Conservation (phyloP, 495 filamentous ascomycete species). For the Penicillium cinerascens region DNA sequence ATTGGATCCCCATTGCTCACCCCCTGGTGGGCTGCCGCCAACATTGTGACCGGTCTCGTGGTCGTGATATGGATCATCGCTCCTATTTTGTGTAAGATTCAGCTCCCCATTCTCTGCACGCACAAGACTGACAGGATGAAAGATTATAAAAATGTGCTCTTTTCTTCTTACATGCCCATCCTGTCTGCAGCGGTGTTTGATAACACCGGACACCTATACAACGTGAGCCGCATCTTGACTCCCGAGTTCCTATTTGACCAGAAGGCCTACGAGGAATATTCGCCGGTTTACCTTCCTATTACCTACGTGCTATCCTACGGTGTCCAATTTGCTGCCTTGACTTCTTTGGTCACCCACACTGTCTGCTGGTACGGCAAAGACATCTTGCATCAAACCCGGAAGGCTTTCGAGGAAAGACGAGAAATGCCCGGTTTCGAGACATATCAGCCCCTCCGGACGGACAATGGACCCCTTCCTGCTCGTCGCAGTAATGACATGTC, state of each 20-base stretch:
- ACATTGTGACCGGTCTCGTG: conserved; percentile 76
- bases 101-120: neutral
- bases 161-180: conserved; percentile 73
- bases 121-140: conserved; percentile 2
- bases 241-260: conserved; percentile 69
- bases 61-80: conserved; percentile 80
- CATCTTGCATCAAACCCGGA: conserved; percentile 29
- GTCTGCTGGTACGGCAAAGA: conserved; percentile 28
- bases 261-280: conserved; percentile 71
- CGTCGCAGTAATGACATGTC: conserved; percentile 11
- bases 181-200: conserved; percentile 74
- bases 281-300: conserved; percentile 77
- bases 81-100: conserved; percentile 54
- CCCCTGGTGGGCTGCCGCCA: conserved; percentile 86
- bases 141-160: conserved; percentile 73
- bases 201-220: conserved; percentile 72
- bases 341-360: conserved; percentile 45
- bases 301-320: conserved; percentile 80
- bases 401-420: conserved; percentile 24
- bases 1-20: conserved; percentile 80
- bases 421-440: conserved; percentile 20
- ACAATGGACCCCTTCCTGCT: neutral
- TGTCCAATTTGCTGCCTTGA: conserved; percentile 76
- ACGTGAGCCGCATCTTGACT: conserved; percentile 75
- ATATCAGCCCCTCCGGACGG: conserved; percentile 19